Evolutionary conservation across 2,329 filamentous ascomycete genomes (phyloP), one percentile per base, ranked within the genome.

Genomic region (Penicillium italicum): DNA sequence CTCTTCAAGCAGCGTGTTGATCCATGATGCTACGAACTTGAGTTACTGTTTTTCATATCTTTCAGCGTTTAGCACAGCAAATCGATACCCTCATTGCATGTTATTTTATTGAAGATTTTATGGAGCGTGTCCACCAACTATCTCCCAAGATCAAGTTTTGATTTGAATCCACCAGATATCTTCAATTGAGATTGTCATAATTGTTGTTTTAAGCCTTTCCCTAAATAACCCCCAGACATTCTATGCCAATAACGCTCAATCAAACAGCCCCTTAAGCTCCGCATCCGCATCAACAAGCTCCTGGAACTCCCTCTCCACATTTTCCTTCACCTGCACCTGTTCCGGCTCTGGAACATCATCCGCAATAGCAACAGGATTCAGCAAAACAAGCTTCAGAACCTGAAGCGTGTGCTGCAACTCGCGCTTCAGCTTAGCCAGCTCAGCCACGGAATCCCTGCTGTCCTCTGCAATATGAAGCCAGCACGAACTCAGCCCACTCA

Each of bases 1-100:
- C 82, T 97, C 67, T 97, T 97, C 73, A 97, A 97, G 76, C 92
- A 97, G 79, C 85, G 87, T 43, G 79, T 81, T 61, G 79, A 81
- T 67, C 41, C 68, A 14, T 76, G 60, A 69, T 56, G 28, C 12
- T 18, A 20, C 8, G 20, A 38, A 14, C 14, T 44, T 33, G 24
- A 26, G 14, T 20, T 9, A 47, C 36, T 22, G 11, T 43, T 18
- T 50, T 43, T n/a, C 20, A 28, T 46, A 14, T 18, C 5, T 43
- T 41, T 22, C 48, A 43, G 53, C 34, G 18, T 53, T 36, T 18
- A 33, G 37, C 5, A 34, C 52, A 53, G 34, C 30, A 58, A 42
- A 59, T 58, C 59, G 62, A 65, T 65, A 65, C 63, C 63, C 60
- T 41, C 7, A 37, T 53, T 45, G 33, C 37, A 51, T 57, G 31